Percentiles rank a stretch among this genome's conserved stretches.
Conservation (phyloP, 805 yeast species). For the Kodamaea neixiangensis region DNA sequence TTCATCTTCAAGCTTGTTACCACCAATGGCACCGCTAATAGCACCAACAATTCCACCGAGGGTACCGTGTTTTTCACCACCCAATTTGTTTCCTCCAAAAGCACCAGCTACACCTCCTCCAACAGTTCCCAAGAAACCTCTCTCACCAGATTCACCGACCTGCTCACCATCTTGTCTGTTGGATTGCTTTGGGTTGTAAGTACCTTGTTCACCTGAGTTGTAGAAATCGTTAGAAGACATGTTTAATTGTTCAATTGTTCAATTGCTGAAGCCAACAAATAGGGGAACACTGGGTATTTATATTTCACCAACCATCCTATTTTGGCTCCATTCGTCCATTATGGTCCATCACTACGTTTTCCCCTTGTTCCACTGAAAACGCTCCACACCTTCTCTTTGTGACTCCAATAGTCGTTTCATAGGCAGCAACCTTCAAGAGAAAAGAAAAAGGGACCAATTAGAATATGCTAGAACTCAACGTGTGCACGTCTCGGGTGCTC, state of each 20-base stretch:
- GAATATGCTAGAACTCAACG: not conserved
- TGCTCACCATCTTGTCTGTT: conserved; percentile 15
- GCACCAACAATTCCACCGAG: conserved; percentile 33
- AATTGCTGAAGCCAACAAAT: not conserved
- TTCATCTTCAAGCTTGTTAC: conserved; percentile 28
- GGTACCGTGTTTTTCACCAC: conserved; percentile 25
- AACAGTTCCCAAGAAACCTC: conserved; percentile 27
- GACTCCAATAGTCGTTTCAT: not conserved
- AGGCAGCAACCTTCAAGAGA: not conserved
- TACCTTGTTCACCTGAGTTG: conserved; percentile 26
- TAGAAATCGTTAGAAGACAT: conserved; percentile 34
- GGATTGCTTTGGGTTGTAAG: conserved; percentile 15
- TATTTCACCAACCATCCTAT: not conserved
- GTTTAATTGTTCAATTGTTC: conserved; percentile 1
- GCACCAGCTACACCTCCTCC: conserved; percentile 36
- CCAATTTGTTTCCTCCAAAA: conserved; percentile 27
- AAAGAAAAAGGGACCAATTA: not conserved
- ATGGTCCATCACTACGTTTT: not conserved
- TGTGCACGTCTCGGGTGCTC: not conserved
- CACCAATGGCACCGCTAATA: conserved; percentile 30
- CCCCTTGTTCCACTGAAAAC: not conserved
- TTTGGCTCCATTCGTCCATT: not conserved
- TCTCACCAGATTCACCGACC: conserved; percentile 25
- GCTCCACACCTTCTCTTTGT: not conserved
- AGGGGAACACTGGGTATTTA: not conserved